Percentiles rank a stretch among this genome's conserved stretches.
phyloP scores from a whole-genome alignment of 2,329 filamentous ascomycete genomes.

The Onygenales sp. region DNA sequence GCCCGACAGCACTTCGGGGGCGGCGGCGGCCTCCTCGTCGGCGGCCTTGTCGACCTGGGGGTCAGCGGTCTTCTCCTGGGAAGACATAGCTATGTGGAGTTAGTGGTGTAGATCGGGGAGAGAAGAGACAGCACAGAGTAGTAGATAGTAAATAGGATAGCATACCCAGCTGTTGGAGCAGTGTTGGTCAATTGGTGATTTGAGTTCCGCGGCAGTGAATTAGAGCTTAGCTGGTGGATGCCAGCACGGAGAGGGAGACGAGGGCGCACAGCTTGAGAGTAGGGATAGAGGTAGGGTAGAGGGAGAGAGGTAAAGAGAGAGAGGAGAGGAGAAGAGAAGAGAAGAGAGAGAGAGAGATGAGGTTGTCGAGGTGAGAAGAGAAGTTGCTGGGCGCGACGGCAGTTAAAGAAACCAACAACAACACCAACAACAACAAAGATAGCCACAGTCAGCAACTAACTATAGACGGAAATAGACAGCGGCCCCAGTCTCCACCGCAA shows the following conservation, averaged over 20 bases:
- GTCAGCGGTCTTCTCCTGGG: slow-evolving; percentile 2
- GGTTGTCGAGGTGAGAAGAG: not conserved
- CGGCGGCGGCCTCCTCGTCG: slow-evolving; percentile 16
- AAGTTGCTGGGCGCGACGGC: too few relatives aligned
- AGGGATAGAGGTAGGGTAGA: not conserved
- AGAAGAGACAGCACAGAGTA: not conserved
- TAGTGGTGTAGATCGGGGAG: not conserved
- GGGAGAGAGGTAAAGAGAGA: slow-evolving; percentile 1
- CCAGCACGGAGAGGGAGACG: too few relatives aligned
- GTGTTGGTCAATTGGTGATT: too few relatives aligned
- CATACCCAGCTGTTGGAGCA: too few relatives aligned
- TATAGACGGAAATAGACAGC: too few relatives aligned
- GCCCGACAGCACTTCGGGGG: slow-evolving; percentile 17
- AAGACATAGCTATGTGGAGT: slow-evolving; percentile 4
- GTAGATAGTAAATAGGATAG: not conserved
- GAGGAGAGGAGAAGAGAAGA: slow-evolving; percentile 2
- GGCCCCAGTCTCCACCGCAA: too few relatives aligned
- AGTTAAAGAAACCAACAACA: too few relatives aligned
- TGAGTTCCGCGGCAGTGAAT: too few relatives aligned
- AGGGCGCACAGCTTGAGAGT: too few relatives aligned
- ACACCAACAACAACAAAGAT: too few relatives aligned
- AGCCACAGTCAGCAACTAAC: too few relatives aligned
- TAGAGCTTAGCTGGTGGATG: too few relatives aligned
- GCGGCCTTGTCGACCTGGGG: slow-evolving; percentile 21
- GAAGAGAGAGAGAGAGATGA: not conserved